A percentile compares a stretch with the other conserved stretches of the same genome.
Conservation (phyloP, 106 monocot genomes). For the Allium cepa region DNA sequence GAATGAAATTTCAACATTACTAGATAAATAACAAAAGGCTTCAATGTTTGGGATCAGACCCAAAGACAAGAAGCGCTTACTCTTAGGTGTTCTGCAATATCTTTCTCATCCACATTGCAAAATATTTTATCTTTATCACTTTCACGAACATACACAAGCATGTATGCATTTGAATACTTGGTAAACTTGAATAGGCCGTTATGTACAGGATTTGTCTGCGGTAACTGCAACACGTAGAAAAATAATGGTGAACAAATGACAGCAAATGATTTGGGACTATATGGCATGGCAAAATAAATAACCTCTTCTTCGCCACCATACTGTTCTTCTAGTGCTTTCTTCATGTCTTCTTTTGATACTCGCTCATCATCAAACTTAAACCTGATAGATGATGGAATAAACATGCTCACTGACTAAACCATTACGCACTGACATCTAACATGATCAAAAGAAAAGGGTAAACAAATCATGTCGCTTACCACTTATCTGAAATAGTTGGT, state of each 20-base stretch:
- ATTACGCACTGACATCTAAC: background rate
- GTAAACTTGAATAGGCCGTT: slow-evolving; percentile 95
- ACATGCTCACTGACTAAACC: background rate
- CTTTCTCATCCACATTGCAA: slow-evolving; percentile 98
- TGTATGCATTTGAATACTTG: slow-evolving; percentile 99
- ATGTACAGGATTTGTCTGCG: slow-evolving; percentile 94
- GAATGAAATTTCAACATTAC: slow-evolving; percentile 3
- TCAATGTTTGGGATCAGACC: background rate
- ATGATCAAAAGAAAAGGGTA: background rate
- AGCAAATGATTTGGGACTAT: background rate
- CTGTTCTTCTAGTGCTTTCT: slow-evolving; percentile 93
- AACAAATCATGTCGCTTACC: slow-evolving; percentile 32
- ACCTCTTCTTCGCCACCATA: slow-evolving; percentile 99
- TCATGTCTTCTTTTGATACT: slow-evolving; percentile 94
- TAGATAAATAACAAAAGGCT: background rate
- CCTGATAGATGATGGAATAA: slow-evolving; percentile 27
- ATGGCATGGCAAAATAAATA: slow-evolving; percentile 4
- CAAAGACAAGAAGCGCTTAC: slow-evolving; percentile 23
- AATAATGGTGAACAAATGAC: slow-evolving; percentile 1
- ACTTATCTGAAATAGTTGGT: slow-evolving; percentile 81
- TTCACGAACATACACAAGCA: slow-evolving; percentile 98
- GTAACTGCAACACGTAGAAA: slow-evolving; percentile 39
- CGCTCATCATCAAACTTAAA: slow-evolving; percentile 99
- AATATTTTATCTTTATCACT: slow-evolving; percentile 98
- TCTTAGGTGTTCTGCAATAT: slow-evolving; percentile 94